phyloP scores from a whole-genome alignment of 2,329 filamentous ascomycete species.

The Claviceps paspali region DNA sequence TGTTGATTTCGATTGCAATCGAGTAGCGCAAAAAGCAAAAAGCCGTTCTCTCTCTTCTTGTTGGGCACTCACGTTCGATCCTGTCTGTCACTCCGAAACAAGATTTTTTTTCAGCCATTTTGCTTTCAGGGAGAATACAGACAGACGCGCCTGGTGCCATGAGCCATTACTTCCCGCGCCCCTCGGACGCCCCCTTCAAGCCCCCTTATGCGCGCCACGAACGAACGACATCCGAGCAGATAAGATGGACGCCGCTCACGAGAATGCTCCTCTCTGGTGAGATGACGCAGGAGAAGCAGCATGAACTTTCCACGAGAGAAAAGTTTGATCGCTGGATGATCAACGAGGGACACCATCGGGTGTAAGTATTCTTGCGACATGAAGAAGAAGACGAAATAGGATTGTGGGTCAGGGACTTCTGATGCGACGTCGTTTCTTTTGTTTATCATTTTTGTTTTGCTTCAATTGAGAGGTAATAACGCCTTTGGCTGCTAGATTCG shows the following conservation, averaged over 20 bases:
- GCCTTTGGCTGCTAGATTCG: conserved; percentile 53
- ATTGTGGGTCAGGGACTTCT: not conserved
- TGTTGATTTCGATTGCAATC: too few relatives aligned
- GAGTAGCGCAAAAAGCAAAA: too few relatives aligned
- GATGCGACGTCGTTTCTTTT: too few relatives aligned
- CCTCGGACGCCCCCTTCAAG: too few relatives aligned
- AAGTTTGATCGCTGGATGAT: conserved; percentile 80
- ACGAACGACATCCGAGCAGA: conserved; percentile 46
- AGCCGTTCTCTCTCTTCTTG: too few relatives aligned
- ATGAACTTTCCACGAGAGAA: conserved; percentile 51
- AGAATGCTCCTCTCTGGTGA: conserved; percentile 72
- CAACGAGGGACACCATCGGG: conserved; percentile 68
- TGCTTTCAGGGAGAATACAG: too few relatives aligned
- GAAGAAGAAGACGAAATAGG: not conserved
- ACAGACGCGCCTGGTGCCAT: too few relatives aligned
- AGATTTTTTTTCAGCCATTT: too few relatives aligned
- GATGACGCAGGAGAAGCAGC: conserved; percentile 60
- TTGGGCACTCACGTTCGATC: too few relatives aligned
- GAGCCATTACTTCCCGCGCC: too few relatives aligned
- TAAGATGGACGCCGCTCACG: conserved; percentile 70
- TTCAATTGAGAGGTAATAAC: too few relatives aligned
- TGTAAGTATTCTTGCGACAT: conserved; percentile 35
- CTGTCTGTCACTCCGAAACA: too few relatives aligned
- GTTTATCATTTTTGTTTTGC: not conserved
- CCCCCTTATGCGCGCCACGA: conserved; percentile 9